Evolutionary conservation across 2,329 filamentous ascomycete species (phyloP).

Genomic region (Aspergillus clavatus): DNA sequence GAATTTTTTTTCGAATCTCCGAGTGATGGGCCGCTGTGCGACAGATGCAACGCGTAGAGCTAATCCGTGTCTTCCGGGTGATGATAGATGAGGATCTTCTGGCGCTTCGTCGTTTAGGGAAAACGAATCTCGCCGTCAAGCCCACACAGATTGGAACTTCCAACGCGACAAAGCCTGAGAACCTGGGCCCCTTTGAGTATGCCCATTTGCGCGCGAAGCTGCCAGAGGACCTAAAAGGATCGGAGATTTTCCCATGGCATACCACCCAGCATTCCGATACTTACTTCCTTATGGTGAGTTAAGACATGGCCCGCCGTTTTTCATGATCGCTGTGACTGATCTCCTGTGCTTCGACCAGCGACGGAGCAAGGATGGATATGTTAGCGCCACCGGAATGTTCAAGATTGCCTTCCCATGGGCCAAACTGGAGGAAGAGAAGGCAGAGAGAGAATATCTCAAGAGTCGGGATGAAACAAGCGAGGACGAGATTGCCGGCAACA

Average conservation of each 20-base stretch:
- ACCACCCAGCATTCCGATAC: constrained; percentile 65
- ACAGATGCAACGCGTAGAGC: constrained; percentile 7
- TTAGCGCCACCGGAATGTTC: constrained; percentile 66
- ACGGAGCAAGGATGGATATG: constrained; percentile 61
- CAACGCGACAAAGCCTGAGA: constrained; percentile 66
- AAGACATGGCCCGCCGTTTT: not conserved
- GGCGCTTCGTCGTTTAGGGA: constrained; percentile 78
- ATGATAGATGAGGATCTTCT: constrained; percentile 66
- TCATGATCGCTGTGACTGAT: not conserved
- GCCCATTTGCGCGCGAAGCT: constrained; percentile 89
- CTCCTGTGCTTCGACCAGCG: constrained; percentile 37
- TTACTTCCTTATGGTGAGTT: constrained; percentile 84
- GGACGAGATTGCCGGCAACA: constrained; percentile 92
- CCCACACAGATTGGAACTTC: constrained; percentile 66
- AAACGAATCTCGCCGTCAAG: constrained; percentile 84
- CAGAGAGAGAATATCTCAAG: constrained; percentile 72
- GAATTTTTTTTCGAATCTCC: constrained; percentile 10
- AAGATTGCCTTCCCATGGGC: constrained; percentile 65
- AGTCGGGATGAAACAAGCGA: constrained; percentile 71
- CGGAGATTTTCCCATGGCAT: constrained; percentile 84
- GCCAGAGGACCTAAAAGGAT: constrained; percentile 79
- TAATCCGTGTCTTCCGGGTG: constrained; percentile 10
- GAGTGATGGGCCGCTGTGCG: constrained; percentile 3
- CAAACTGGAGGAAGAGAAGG: constrained; percentile 53
- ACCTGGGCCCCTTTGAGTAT: constrained; percentile 86